Conservation (phyloP, 139 green algal species). For the Mesotaenium endlicherianum region DNA sequence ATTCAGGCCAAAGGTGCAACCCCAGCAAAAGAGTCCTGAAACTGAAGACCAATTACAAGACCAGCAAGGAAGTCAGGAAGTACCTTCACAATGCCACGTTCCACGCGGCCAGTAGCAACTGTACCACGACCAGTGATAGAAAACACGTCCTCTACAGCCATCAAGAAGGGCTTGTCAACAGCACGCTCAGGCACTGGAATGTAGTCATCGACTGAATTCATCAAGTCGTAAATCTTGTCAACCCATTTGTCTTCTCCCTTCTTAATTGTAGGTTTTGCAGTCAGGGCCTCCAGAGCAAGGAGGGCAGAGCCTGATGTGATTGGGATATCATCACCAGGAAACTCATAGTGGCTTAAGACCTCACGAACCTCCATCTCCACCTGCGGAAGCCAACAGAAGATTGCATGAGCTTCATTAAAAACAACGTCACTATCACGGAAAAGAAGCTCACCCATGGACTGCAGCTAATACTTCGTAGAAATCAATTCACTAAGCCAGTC, state of each 20-base stretch:
- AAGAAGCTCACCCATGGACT: too few species aligned
- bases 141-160: constrained; percentile 97
- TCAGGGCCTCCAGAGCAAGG: constrained; percentile 36
- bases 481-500: too few species aligned
- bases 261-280: constrained; percentile 19
- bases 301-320: constrained; percentile 40
- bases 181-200: constrained; percentile 73
- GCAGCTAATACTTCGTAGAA: too few species aligned
- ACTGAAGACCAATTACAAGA: not conserved
- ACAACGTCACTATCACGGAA: not conserved
- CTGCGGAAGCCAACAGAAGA: constrained; percentile 66
- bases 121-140: constrained; percentile 90
- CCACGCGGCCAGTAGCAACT: constrained; percentile 89
- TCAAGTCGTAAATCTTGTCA: constrained; percentile 78
- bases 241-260: constrained; percentile 44
- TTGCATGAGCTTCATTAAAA: not conserved
- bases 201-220: constrained; percentile 65
- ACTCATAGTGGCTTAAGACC: constrained; percentile 89
- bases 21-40: not conserved
- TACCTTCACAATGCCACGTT: constrained; percentile 86
- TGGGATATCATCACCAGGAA: constrained; percentile 43
- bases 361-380: constrained; percentile 98
- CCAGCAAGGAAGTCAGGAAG: not conserved
- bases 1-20: not conserved
- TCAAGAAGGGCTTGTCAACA: constrained; percentile 92